phyloP scores from a whole-genome alignment of 2,329 filamentous ascomycete genomes.

The Hirsutella thompsonii region DNA sequence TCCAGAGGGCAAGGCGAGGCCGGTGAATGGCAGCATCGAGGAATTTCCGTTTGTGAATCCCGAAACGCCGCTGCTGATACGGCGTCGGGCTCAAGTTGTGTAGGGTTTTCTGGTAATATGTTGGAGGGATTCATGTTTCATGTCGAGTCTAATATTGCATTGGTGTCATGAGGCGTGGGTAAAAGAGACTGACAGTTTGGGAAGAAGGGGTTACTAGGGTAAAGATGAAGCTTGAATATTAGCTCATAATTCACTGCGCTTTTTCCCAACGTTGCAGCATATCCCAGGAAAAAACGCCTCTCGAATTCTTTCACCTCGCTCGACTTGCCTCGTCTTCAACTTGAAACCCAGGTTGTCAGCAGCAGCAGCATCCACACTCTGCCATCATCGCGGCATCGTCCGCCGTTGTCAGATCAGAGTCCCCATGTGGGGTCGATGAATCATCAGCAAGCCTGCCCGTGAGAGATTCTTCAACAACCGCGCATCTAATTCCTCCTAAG shows the following conservation, averaged over 20 bases:
- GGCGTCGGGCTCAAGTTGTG: not conserved
- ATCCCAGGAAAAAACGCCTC: too few relatives aligned
- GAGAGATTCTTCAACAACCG: not conserved
- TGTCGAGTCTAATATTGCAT: too few relatives aligned
- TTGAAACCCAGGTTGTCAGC: not conserved
- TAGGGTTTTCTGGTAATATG: not conserved
- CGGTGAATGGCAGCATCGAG: conserved; percentile 3
- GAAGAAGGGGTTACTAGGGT: too few relatives aligned
- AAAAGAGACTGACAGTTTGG: too few relatives aligned
- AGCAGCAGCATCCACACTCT: not conserved
- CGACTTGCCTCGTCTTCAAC: too few relatives aligned
- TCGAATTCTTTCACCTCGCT: too few relatives aligned
- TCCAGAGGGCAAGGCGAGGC: conserved; percentile 1
- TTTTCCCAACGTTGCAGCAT: too few relatives aligned
- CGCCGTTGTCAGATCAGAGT: not conserved
- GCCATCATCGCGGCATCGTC: not conserved
- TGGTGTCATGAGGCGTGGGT: too few relatives aligned
- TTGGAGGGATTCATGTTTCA: not conserved
- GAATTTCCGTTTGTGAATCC: conserved; percentile 4
- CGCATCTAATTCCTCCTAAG: too few relatives aligned
- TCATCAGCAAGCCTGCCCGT: not conserved
- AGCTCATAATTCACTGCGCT: too few relatives aligned
- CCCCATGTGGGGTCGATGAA: not conserved
- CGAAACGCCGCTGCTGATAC: conserved; percentile 3
- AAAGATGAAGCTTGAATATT: too few relatives aligned